Evolutionary conservation across 768 basidiomycete genomes (phyloP), one percentile per base, ranked within the genome.

Genomic region (Collybiopsis luxurians): DNA sequence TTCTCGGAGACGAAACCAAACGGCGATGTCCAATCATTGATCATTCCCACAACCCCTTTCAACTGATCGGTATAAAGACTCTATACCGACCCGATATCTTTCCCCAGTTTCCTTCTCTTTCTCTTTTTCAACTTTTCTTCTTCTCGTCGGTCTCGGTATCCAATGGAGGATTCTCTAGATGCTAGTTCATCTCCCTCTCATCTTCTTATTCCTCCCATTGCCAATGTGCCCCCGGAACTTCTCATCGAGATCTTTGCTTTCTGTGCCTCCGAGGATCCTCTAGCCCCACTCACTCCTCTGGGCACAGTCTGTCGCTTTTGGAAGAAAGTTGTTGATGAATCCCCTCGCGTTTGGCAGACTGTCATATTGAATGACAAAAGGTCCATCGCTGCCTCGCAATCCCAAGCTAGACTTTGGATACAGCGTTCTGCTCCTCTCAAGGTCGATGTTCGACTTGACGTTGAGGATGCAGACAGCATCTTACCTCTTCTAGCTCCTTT

Each of bases 401-500:
- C 67, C 0, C 80, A 86, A 55, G 82, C 83, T 2, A 63, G 71
- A 26, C 64, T 83, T 0, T 90, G 84, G 85, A 70, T 80, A 28
- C 64, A 69, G 54, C 77, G 75, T 47, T 86, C 86, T 3, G 60
- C 68, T 4, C 81, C 82, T 0, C 75, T 88, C 36, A 73, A 74
- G 0, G 79, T 88, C 61, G 76, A 80, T 59, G 72, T 90, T 50
- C 73, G 82, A 36, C 64, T 90, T 55, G 68, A 77, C 15, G 68
- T 84, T 19, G 55, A 69, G 21, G 73, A 78, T 55, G 68, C 75
- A 26, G 81, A 87, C 56, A 70, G 71, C 55, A 72, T 89, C 31
- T 75, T 90, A 3, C 79, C 87, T 9, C 75, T 90, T 57, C 71
- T 90, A 31, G 84, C 86, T 0, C 85, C 84, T 4, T 73, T 90